Conservation (phyloP, 495 filamentous ascomycete genomes). For the Penicillium lagena region DNA sequence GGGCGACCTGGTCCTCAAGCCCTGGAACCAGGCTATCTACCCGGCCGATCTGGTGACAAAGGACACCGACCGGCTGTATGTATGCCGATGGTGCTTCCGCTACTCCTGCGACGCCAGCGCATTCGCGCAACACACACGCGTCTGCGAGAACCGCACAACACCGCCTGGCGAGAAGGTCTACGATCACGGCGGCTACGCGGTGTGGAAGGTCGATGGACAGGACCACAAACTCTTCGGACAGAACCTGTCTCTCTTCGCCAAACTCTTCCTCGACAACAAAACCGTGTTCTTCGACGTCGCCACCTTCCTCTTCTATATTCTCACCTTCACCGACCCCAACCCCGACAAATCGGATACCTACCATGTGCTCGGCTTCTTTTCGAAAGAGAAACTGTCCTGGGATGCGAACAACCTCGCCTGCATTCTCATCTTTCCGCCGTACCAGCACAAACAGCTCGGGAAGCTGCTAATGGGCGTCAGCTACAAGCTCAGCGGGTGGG, state of each 20-base stretch:
- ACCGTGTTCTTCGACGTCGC: slow-evolving; percentile 96
- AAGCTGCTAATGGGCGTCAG: slow-evolving; percentile 87
- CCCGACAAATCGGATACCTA: slow-evolving; percentile 28
- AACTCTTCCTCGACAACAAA: slow-evolving; percentile 96
- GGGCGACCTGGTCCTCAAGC: slow-evolving; percentile 64
- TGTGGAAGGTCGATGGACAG: slow-evolving; percentile 92
- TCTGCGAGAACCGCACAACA: slow-evolving; percentile 27
- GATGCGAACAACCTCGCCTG: slow-evolving; percentile 98
- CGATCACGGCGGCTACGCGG: slow-evolving; percentile 50
- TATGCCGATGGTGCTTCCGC: slow-evolving; percentile 91
- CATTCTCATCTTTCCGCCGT: slow-evolving; percentile 93
- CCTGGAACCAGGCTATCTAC: slow-evolving; percentile 76
- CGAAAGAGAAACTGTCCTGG: slow-evolving; percentile 97
- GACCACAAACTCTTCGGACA: slow-evolving; percentile 88
- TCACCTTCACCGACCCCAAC: slow-evolving; percentile 47
- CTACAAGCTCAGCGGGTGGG: slow-evolving; percentile 84
- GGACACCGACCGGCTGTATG: slow-evolving; percentile 61
- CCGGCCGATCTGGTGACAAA: slow-evolving; percentile 69
- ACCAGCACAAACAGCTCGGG: slow-evolving; percentile 84
- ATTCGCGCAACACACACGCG: slow-evolving; percentile 46
- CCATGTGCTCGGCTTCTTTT: slow-evolving; percentile 87
- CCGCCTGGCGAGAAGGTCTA: slow-evolving; percentile 50
- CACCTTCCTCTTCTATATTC: slow-evolving; percentile 91
- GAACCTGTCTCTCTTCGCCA: slow-evolving; percentile 94
- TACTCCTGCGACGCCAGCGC: slow-evolving; percentile 70